Base-by-base conservation (phyloP, 169 alveolate species). In the Miamiensis avidus region DNA sequence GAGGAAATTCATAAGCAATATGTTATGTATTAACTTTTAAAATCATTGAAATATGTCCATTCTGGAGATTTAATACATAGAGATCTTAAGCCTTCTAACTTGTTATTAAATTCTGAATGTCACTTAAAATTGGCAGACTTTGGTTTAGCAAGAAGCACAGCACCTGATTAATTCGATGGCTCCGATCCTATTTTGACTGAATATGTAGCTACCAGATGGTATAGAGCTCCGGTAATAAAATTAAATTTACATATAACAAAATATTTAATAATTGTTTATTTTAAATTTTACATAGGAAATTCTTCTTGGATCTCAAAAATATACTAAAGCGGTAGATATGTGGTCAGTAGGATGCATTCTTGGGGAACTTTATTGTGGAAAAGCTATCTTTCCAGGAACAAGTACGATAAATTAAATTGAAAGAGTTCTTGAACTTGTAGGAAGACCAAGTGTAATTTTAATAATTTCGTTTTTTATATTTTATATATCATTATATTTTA, bases 261-360 rank as follows among this genome's bases (percentile, higher is more conserved):
- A n/a, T n/a, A n/a, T n/a, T n/a, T n/a, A n/a, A n/a, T n/a, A n/a
- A n/a, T n/a, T n/a, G n/a, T n/a, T n/a, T n/a, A n/a, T n/a, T n/a
- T n/a, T n/a, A n/a, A n/a, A 49, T 49, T 49, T 49, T 49, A 11
- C 4, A 11, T 11, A 49, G 69, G 95, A 91, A 74, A 84, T 91
- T 29, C 79, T 91, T 28, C 76, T 91, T 29, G 93, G 93, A 15
- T 82, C 91, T 28, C 83, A 91, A 0, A 88, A 85, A 75, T 91
- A 91, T 82, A 89, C 90, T 15, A 82, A 74, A 32, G 87, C 93
- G 0, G 89, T 89, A 0, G 95, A 91, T 78, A 94, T 94, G 91
- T 94, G 97, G 97, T 81, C 91, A 64, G 84, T 94, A 29, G 97
- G 97, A 32, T 92, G 95, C 34, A 92, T 92, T 72, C 73, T 92